phyloP scores from a whole-genome alignment of 495 filamentous ascomycete genomes.

The Cladorrhinum samala region DNA sequence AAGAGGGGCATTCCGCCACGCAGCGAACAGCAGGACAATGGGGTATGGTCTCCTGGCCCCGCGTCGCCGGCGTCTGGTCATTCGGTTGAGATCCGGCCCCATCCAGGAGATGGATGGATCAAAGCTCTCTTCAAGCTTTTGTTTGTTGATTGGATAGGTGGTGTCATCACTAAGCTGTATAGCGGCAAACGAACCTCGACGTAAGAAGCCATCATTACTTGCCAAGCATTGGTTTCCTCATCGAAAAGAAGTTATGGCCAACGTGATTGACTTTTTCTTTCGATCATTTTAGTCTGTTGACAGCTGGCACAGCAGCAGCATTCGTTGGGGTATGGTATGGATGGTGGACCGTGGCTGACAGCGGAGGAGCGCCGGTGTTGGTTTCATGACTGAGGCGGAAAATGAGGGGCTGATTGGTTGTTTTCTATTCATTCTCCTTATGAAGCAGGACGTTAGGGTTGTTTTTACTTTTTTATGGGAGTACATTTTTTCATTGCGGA shows the following conservation, averaged over 20 bases:
- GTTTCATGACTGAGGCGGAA: not conserved
- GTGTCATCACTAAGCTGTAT: constrained; percentile 22
- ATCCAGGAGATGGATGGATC: constrained; percentile 20
- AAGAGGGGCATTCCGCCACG: constrained; percentile 5
- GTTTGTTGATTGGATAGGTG: constrained; percentile 29
- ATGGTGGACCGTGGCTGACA: not conserved
- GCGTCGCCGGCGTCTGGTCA: constrained; percentile 9
- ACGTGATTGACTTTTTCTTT: not conserved
- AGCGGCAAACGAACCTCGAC: constrained; percentile 64
- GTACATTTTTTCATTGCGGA: no score
- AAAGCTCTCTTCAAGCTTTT: constrained; percentile 23
- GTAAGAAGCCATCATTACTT: constrained; percentile 26
- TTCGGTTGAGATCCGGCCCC: constrained; percentile 6
- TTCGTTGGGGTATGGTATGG: not conserved
- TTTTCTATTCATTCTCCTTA: not conserved
- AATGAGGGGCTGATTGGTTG: not conserved
- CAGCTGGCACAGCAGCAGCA: not conserved
- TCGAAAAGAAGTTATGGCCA: not conserved
- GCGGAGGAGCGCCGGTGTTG: not conserved
- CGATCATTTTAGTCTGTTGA: not conserved
- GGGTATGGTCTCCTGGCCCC: not conserved
- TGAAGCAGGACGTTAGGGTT: no score
- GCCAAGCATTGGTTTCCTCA: not conserved
- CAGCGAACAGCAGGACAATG: constrained; percentile 1
- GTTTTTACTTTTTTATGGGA: no score